These are phyloP conservation scores for Apiotrichum porosum DNA, from an alignment of 1,284 basidiomycete species.

Conservation along the genomic window DNA sequence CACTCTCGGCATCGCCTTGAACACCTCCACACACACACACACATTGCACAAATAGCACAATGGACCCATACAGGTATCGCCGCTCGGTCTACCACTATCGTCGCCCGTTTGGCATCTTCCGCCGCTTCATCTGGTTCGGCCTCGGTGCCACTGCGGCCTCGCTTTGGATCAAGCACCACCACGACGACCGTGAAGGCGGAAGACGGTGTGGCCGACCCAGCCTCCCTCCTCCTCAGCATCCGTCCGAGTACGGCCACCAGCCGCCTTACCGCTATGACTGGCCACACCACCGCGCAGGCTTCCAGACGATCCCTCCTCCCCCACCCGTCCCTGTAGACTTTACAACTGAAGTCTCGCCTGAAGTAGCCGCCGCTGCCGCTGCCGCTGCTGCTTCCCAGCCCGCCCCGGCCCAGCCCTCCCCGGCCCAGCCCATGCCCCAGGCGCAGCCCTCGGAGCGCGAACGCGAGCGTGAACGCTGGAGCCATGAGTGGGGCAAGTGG, in stretches of 20 bases:
- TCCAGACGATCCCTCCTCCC: background rate
- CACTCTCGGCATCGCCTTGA: too few species aligned
- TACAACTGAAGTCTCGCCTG: background rate
- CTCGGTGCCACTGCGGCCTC: constrained; percentile 4
- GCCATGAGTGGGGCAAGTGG: too few species aligned
- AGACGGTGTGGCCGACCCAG: background rate
- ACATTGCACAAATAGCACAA: background rate
- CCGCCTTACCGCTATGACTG: constrained; percentile 1
- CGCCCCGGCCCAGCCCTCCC: background rate
- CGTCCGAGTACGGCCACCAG: too few species aligned
- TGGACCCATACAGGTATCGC: background rate
- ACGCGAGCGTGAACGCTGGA: background rate
- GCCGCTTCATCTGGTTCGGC: constrained; percentile 9
- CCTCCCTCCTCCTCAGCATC: too few species aligned
- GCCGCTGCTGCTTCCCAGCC: background rate
- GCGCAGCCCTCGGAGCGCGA: background rate
- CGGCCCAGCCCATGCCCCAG: background rate
- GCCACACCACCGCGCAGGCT: constrained; percentile 1
- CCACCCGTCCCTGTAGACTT: background rate
- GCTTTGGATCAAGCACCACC: constrained; percentile 1
- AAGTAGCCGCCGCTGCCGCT: background rate
- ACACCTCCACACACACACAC: background rate
- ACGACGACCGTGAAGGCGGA: background rate
- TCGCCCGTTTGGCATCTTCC: constrained; percentile 1
- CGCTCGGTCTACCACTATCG: constrained; percentile 1